Evolutionary conservation across 108 stramenopile genomes (phyloP), one percentile per base, ranked within the genome.

Genomic region (Conticribra weissflogii): DNA sequence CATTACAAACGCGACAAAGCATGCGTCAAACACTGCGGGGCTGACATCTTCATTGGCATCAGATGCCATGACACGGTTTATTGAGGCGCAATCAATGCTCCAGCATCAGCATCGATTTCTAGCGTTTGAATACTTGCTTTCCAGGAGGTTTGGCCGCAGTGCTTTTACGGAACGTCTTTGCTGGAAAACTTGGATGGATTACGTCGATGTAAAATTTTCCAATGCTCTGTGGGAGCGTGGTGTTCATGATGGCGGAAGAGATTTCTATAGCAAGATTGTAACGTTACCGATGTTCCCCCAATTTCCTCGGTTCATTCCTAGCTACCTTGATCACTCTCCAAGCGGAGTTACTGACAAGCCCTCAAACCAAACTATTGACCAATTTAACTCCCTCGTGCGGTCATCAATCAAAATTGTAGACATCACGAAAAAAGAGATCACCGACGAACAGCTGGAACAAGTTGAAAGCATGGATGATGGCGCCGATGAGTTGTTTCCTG

Each of bases 1-100:
- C 36, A 61, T 59, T 55, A n/a, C 59, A 22, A 66, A 36, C 18
- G 45, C 23, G 70, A 54, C 56, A 32, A 59, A 55, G 22, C 27
- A 29, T 24, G 23, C 44, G 41, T 45, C 62, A 21, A 49, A 33
- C 7, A 3, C 51, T 17, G 34, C 24, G 12, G 18, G n/a, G 4
- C 52, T 59, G 19, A 63, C 79, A 8, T 69, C 79, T 21, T 82
- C 86, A 31, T 81, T 81, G 17, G 87, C 90, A 30, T 83, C 91
- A 8, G 94, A 95, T 85, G 85, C 89, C 12, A 89, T 95, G 84
- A 78, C 85, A 29, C 85, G 81, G n/a, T 95, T 89, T 49, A 86
- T 86, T 53, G 94, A 95, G 66, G 81, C 87, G 29, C 83, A 87
- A 28, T 86, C 87, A 18, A 68, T 82, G 15, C 83, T 92, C 50